Base-by-base conservation (phyloP, 495 filamentous ascomycete genomes). In the Annulohypoxylon nitens region DNA sequence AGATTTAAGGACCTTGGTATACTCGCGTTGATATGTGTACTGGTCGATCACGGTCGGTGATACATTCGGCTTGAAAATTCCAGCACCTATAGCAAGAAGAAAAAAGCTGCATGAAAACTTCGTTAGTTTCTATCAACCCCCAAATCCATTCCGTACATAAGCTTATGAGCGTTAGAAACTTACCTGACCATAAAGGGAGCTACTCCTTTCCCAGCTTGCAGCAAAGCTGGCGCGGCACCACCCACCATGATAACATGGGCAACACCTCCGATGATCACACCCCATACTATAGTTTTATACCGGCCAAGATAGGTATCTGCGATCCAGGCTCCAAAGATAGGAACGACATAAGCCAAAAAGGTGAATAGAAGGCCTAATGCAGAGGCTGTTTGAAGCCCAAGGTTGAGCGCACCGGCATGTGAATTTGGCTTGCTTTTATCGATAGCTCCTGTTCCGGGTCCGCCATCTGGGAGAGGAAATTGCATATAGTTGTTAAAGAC, bases 41-140 rank as follows among this genome's bases (percentile, higher is more conserved):
- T 94, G 92, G 55, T 93, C 92, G 43, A 91, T 90, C 69, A 93
- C 90, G 20, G 90, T 79, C 7, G 87, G 87, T n/a, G 82, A 75
- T 14, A 88, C 78, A 57, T 84, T 85, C 20, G 90, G 88, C 82
- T 94, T 94, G 83, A 95, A 92, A 74, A 91, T 90, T 67, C 92
- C 92, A 6, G 86, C 83, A 26, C 86, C 86, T 16, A 88, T 69
- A 14, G 83, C 84, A 30, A 88, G 83, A 16, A 87, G 66, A 39
- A 87, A 77, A 62, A 88, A 78, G n/a, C 50, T 51, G 20, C 4
- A 12, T 9, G 20, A 8, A 51, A 2, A 51, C 25, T 18, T 12
- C 3, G 25, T 51, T 51, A 51, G 18, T 10, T 11, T 26, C 8
- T 12, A 18, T 23, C 25, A 1, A 0, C 10, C 20, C 7, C 16